Base-by-base conservation (phyloP, 106 monocot species). In the Allium fistulosum region DNA sequence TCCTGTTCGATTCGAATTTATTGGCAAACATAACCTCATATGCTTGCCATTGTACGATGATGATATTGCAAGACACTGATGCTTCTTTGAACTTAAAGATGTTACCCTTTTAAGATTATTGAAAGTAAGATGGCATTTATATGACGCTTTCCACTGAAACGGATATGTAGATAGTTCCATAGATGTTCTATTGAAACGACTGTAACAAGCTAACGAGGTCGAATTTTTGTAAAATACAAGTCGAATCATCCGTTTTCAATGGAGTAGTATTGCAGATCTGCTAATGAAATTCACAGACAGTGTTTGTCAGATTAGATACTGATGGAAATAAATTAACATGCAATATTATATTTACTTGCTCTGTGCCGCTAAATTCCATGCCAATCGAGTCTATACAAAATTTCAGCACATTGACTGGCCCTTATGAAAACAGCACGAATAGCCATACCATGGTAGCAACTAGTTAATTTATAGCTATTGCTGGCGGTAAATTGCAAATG, bases 1-100 rank as follows among this genome's bases (percentile, higher is more conserved):
- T 63, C 79, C 80, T 5, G 80, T 75, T 53, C 73, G 49, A 53
- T 69, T 86, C 6, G 74, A 67, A 78, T 53, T 51, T 26, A 67
- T 51, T 5, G 79, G 71, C 49, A 86, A 16, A 37, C 69, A 68
- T 26, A 80, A 75, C 67, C 72, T 84, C 60, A 80, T 53, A 63
- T 61, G 81, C 76, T 82, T 49, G 63, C 74, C 77, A 28, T 55
- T 76, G 10, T 59, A 57, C 11, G 59, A 69, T 12, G 80, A 66
- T 48, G 77, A 76, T 11, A 82, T 28, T 51, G 82, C 70, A 51
- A 80, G 50, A 70, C 69, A 64, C 64, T 82, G 78, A 8, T 63
- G 70, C 48, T 66, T 76, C 71, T 63, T 69, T 59, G 78, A 82
- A 67, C 73, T 81, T 45, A 74, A 61, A 47, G 77, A 57, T 52